Evolutionary conservation across 2,329 filamentous ascomycete genomes (phyloP).

Genomic region (Ambrosiella xylebori): DNA sequence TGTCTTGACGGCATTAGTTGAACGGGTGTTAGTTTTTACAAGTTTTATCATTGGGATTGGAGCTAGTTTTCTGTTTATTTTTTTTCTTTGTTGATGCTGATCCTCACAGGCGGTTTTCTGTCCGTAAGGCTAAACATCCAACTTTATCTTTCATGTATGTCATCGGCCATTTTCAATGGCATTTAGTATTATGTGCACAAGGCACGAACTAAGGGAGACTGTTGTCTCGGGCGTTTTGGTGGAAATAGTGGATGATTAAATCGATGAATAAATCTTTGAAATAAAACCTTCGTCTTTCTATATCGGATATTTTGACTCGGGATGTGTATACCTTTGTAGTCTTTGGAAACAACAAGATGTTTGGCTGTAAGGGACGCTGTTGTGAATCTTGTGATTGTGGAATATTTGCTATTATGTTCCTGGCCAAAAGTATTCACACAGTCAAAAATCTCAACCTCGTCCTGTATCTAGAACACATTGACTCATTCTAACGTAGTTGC

Average conservation of each 20-base stretch:
- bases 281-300: not conserved
- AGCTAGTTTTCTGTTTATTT: conserved; percentile 2
- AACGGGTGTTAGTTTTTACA: not conserved
- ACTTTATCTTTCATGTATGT: not conserved
- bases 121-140: not conserved
- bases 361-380: too few relatives aligned
- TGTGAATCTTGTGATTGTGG: too few relatives aligned
- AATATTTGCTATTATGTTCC: not conserved
- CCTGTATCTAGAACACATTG: not conserved
- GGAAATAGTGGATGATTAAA: conserved; percentile 2
- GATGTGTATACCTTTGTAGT: too few relatives aligned
- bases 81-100: not conserved
- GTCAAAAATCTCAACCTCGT: not conserved
- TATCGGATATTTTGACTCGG: not conserved
- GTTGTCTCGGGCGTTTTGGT: not conserved
- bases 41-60: conserved; percentile 2
- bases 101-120: not conserved
- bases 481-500: not conserved
- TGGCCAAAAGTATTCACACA: conserved; percentile 8
- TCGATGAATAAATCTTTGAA: conserved; percentile 2
- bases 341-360: too few relatives aligned
- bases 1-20: not conserved
- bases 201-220: not conserved
- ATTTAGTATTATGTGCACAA: not conserved
- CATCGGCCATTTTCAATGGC: not conserved